Conservation (phyloP, 352 stramenopile species). For the Phytophthora ramorum region DNA sequence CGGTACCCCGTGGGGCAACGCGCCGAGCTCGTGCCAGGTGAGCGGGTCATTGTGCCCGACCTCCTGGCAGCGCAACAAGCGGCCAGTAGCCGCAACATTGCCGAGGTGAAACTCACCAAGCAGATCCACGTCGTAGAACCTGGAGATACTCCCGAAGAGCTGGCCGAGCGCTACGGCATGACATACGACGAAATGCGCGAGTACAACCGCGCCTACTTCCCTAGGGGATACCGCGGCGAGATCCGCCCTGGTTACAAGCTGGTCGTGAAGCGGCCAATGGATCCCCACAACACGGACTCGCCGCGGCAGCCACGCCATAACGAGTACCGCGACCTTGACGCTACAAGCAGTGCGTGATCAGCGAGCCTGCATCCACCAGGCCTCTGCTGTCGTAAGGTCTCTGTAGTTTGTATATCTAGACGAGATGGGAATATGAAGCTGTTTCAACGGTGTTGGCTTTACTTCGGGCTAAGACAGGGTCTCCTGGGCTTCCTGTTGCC, state of each 20-base stretch:
- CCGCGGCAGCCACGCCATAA: conserved; percentile 19
- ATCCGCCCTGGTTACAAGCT: conserved; percentile 83
- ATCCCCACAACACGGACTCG: conserved; percentile 10
- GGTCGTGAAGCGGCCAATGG: conserved; percentile 69
- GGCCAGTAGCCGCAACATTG: conserved; percentile 69
- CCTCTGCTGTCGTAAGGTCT: conserved; percentile 12
- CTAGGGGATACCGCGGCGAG: conserved; percentile 84
- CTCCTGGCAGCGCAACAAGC: conserved; percentile 59
- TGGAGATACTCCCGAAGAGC: conserved; percentile 73
- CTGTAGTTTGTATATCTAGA: conserved; percentile 35
- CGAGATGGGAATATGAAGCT: conserved; percentile 15
- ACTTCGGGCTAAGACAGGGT: conserved; percentile 7
- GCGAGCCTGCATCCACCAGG: conserved; percentile 19
- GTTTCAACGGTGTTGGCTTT: conserved; percentile 33
- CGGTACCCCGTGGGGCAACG: conserved; percentile 72
- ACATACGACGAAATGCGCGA: conserved; percentile 88
- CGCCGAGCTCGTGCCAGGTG: conserved; percentile 61
- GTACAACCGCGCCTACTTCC: conserved; percentile 88
- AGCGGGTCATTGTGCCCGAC: conserved; percentile 82
- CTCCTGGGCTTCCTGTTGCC: conserved; percentile 11
- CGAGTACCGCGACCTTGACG: conserved; percentile 42
- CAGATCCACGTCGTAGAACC: conserved; percentile 84
- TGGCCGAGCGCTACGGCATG: conserved; percentile 75
- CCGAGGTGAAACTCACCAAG: conserved; percentile 86
- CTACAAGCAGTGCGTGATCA: conserved; percentile 34